Percentiles rank a stretch among this genome's conserved stretches.
Evolutionary conservation across 768 basidiomycete species (phyloP).

Genomic region (Cystofilobasidium bisporidii): DNA sequence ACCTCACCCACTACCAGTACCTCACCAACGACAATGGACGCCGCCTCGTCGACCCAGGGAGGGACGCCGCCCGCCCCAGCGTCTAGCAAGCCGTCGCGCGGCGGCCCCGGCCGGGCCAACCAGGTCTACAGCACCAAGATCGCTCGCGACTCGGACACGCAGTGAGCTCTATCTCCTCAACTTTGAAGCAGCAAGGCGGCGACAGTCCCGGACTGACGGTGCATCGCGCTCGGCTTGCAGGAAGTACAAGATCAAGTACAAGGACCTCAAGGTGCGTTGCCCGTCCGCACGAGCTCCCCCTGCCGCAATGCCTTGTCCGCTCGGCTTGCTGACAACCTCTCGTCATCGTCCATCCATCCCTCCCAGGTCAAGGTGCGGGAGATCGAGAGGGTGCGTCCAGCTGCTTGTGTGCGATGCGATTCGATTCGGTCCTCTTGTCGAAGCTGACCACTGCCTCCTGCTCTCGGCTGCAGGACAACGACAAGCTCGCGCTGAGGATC

Average conservation of each 20-base stretch:
- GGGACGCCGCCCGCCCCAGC: neutral
- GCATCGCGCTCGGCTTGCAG: neutral
- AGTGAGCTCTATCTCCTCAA: neutral
- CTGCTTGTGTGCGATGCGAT: too few species aligned
- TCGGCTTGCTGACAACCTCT: too few species aligned
- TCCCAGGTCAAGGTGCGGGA: constrained; percentile 63
- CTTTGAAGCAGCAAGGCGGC: neutral
- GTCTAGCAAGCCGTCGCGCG: neutral
- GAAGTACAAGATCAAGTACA: constrained; percentile 80
- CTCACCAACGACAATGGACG: too few species aligned
- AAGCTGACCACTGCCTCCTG: neutral
- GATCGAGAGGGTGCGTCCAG: constrained; percentile 61
- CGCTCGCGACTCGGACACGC: constrained; percentile 2
- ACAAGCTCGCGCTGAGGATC: constrained; percentile 73
- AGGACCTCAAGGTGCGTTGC: constrained; percentile 56
- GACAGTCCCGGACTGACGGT: neutral
- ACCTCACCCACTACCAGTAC: too few species aligned
- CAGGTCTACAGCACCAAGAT: neutral
- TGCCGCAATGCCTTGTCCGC: neutral
- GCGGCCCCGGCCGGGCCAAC: neutral
- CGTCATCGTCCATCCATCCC: neutral
- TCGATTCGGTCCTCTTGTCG: too few species aligned
- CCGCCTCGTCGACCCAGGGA: neutral
- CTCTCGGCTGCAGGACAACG: constrained; percentile 57
- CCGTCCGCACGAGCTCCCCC: neutral